phyloP scores from a whole-genome alignment of 73 alveolate species.

The Blepharisma stoltei region DNA sequence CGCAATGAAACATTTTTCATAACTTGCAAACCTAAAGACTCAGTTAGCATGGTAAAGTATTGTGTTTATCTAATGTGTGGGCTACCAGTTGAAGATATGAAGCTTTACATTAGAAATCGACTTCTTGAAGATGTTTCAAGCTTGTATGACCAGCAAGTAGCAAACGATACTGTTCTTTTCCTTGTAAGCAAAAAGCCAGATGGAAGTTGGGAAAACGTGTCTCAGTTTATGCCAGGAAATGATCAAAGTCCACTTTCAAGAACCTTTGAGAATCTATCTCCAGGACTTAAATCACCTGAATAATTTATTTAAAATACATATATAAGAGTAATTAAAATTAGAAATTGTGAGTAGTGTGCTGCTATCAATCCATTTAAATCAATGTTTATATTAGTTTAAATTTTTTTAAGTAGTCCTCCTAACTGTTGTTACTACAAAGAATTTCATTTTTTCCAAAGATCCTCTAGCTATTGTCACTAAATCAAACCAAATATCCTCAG shows the following conservation, averaged over 20 bases:
- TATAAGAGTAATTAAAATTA: too few species aligned
- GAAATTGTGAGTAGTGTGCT: too few species aligned
- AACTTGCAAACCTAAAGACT: conserved; percentile 19
- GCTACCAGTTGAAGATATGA: conserved; percentile 25
- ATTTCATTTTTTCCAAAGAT: too few species aligned
- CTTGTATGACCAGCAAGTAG: conserved; percentile 15
- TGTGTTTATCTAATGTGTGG: conserved; percentile 4
- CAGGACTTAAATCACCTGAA: too few species aligned
- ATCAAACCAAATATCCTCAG: too few species aligned
- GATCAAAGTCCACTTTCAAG: neutral
- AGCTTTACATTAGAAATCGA: conserved; percentile 25
- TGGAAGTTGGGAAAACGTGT: conserved; percentile 12
- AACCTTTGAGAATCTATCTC: too few species aligned
- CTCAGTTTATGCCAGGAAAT: neutral
- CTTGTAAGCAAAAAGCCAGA: neutral
- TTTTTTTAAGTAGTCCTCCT: too few species aligned
- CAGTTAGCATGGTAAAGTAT: neutral
- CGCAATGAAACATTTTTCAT: conserved; percentile 13
- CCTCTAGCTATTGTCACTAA: too few species aligned
- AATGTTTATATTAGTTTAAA: too few species aligned
- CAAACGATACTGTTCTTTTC: neutral
- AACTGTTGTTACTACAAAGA: too few species aligned
- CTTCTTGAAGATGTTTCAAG: conserved; percentile 20
- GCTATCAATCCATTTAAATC: too few species aligned
- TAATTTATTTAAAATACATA: too few species aligned